Percentiles rank a stretch among this genome's conserved stretches.
Evolutionary conservation across 164 flowering plant genomes (phyloP).

Genomic region (Paratinospora sagittata): DNA sequence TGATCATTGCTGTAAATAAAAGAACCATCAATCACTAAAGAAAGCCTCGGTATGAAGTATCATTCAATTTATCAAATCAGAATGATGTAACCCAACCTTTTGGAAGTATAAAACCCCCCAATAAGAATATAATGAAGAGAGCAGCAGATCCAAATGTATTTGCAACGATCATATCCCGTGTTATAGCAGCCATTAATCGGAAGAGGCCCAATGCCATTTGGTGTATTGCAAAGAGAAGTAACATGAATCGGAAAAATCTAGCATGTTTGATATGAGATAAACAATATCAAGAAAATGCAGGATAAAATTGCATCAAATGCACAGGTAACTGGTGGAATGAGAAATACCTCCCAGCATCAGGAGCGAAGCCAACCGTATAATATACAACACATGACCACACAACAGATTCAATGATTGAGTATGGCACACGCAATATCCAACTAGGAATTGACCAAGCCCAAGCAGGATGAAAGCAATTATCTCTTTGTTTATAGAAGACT

Average conservation of each 20-base stretch:
- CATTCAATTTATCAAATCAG: neutral
- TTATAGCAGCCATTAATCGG: constrained; percentile 55
- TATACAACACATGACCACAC: constrained; percentile 80
- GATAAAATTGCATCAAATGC: constrained; percentile 3
- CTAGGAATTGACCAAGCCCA: constrained; percentile 78
- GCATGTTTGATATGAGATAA: constrained; percentile 12
- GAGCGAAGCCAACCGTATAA: constrained; percentile 78
- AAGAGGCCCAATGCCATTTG: constrained; percentile 94
- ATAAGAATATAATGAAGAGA: constrained; percentile 41
- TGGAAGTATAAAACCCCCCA: constrained; percentile 86
- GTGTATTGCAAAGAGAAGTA: constrained; percentile 56
- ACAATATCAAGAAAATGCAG: constrained; percentile 11
- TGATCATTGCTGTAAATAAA: constrained; percentile 42
- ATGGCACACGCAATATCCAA: constrained; percentile 81
- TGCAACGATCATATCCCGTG: constrained; percentile 70
- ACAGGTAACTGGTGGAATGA: neutral
- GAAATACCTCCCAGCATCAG: constrained; percentile 61
- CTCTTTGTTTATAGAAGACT: constrained; percentile 82
- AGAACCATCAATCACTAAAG: constrained; percentile 1
- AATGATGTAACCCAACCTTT: constrained; percentile 42
- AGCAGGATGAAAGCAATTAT: constrained; percentile 80
- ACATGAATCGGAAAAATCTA: constrained; percentile 80
- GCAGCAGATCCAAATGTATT: constrained; percentile 76
- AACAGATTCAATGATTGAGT: constrained; percentile 66
- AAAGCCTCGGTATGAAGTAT: neutral